Evolutionary conservation across 495 filamentous ascomycete genomes (phyloP).

Genomic region (Penicillium argentinense): DNA sequence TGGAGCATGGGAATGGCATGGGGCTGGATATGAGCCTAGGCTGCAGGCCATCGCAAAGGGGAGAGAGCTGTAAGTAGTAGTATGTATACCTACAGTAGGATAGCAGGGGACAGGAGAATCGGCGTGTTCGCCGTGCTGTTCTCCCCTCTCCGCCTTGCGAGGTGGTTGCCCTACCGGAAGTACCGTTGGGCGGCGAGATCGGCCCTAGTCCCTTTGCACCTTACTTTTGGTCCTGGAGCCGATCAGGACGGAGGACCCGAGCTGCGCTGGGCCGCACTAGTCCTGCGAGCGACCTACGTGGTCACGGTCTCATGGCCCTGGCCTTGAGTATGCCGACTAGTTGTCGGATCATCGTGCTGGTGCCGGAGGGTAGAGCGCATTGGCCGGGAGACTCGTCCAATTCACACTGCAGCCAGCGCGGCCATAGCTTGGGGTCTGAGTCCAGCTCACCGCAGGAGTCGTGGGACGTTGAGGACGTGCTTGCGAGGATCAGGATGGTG

Average conservation of each 20-base stretch:
- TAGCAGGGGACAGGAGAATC: too few relatives aligned
- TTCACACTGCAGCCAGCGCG: not conserved
- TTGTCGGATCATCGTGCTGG: too few relatives aligned
- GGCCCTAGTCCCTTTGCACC: constrained; percentile 4
- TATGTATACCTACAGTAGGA: too few relatives aligned
- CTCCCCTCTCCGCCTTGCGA: too few relatives aligned
- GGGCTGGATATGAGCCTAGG: constrained; percentile 2
- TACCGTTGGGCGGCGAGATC: constrained; percentile 15
- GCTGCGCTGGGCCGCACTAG: not conserved
- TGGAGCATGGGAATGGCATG: constrained; percentile 1
- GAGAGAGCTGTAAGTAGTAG: constrained; percentile 1
- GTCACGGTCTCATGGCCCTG: too few relatives aligned
- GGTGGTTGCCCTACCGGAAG: not conserved
- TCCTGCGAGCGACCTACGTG: too few relatives aligned
- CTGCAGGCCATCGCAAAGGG: constrained; percentile 10
- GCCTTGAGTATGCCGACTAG: too few relatives aligned
- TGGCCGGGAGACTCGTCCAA: constrained; percentile 15
- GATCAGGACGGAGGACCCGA: too few relatives aligned
- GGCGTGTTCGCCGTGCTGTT: not conserved
- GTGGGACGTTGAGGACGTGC: too few relatives aligned
- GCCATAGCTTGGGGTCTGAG: constrained; percentile 8
- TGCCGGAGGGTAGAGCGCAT: too few relatives aligned
- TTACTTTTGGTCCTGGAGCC: too few relatives aligned
- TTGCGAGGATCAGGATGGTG: too few relatives aligned
- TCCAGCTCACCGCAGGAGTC: not conserved